Base-by-base conservation (phyloP, 352 stramenopile genomes). In the Phytopythium sindhum region DNA sequence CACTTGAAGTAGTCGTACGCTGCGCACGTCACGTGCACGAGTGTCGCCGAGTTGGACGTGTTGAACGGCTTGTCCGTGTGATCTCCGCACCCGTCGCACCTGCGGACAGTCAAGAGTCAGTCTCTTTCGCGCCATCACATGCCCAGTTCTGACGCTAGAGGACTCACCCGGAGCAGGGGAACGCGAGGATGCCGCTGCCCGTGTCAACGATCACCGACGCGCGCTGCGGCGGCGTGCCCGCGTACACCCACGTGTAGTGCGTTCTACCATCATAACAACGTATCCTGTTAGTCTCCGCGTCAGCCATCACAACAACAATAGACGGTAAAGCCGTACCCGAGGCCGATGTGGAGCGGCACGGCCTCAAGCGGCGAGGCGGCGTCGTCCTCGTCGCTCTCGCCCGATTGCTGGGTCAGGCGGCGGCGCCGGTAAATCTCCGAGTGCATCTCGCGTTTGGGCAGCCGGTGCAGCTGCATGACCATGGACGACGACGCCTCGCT, bases 241-340 rank as follows among this genome's bases (percentile, higher is more conserved):
- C 82, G 68, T 94, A 94, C 19, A 93, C 77, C 85, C 83, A 93
- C 24, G 87, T 86, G 54, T 93, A 96, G 63, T 96, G 87, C 23
- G 87, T 96, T 4, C 87, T 91, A 26, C 31, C 15, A 14, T 35
- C 53, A 39, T 39, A 4, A 39, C 14, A 6, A 11, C 14, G 7
- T 2, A 39, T 10, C n/a, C 21, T 23, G 28, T 55, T 23, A 57
- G 51, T 42, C 15, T 21, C 19, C 24, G 57, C 58, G 2, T 28
- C 33, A 51, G 7, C 21, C 9, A 19, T 14, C 24, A 28, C 19
- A 11, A 26, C 14, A 44, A 35, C 21, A 0, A 15, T n/a, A 37
- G 39, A 28, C 3, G 12, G 7, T 0, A 26, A 26, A 10, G 7
- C 54, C 71, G 50, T 62, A 89, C 80, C 80, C 84, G 52, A 91